Percentiles rank a stretch among this genome's conserved stretches.
Evolutionary conservation across 805 yeast genomes (phyloP).

Genomic region (Metschnikowia sp.): DNA sequence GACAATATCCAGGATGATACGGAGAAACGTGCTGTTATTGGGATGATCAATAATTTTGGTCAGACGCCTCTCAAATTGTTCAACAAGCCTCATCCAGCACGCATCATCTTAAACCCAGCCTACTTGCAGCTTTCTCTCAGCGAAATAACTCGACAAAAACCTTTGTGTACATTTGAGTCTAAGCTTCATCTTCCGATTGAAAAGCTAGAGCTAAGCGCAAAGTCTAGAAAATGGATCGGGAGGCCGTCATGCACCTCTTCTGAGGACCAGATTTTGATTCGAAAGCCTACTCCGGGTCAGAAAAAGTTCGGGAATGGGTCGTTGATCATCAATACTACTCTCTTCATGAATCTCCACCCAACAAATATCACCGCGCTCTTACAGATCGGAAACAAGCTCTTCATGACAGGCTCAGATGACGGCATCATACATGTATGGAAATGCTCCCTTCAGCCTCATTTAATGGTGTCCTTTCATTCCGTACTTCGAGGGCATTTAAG

Average conservation of each 20-base stretch:
- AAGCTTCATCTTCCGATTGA: conserved; percentile 39
- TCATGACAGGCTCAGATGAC: conserved; percentile 50
- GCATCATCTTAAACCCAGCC: conserved; percentile 39
- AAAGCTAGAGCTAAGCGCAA: conserved; percentile 43
- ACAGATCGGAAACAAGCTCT: conserved; percentile 39
- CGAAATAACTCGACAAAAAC: conserved; percentile 1
- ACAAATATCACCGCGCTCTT: conserved; percentile 37
- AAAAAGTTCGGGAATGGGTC: conserved; percentile 26
- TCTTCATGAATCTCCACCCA: conserved; percentile 43
- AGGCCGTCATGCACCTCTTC: conserved; percentile 38
- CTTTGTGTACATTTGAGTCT: conserved; percentile 39
- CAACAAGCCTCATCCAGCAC: conserved; percentile 59
- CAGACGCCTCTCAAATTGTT: conserved; percentile 82
- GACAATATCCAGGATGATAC: conserved; percentile 70
- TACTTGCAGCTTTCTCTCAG: conserved; percentile 29
- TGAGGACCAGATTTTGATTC: conserved; percentile 35
- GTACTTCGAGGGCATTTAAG: conserved; percentile 58
- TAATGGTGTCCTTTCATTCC: conserved; percentile 38
- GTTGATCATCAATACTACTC: conserved; percentile 38
- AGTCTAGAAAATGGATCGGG: conserved; percentile 49
- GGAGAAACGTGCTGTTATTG: conserved; percentile 73
- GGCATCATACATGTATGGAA: conserved; percentile 64
- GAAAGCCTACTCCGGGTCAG: conserved; percentile 24
- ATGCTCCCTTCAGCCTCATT: conserved; percentile 27
- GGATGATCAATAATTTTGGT: conserved; percentile 88